These are phyloP conservation scores for Phialophora macrospora DNA, from an alignment of 2,329 filamentous ascomycete genomes.

Conservation along the genomic window DNA sequence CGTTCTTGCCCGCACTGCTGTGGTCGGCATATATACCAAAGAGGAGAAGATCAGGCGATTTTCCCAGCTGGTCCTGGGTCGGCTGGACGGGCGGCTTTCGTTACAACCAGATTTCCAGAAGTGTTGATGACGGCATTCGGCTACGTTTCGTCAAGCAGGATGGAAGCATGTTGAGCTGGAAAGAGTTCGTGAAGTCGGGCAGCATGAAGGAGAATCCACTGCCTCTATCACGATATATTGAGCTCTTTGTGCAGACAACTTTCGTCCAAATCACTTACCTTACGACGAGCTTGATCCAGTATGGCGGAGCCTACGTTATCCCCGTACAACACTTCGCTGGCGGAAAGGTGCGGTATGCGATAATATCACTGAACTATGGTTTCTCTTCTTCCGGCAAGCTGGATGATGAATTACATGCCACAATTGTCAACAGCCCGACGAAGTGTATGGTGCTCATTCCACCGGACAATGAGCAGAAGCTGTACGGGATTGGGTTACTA, in stretches of 20 bases:
- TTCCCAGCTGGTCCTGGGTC: slow-evolving; percentile 34
- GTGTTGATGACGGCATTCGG: not conserved
- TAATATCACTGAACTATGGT: not conserved
- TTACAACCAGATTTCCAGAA: not conserved
- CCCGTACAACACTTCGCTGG: not conserved
- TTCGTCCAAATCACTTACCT: not conserved
- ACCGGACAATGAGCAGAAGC: not conserved
- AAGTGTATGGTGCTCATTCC: slow-evolving; percentile 5
- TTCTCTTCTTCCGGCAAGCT: not conserved
- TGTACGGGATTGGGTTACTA: not conserved
- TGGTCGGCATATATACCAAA: slow-evolving; percentile 2
- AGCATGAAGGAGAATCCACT: not conserved
- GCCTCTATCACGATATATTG: not conserved
- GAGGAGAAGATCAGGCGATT: slow-evolving; percentile 26
- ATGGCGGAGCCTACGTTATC: slow-evolving; percentile 1
- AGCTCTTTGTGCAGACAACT: slow-evolving; percentile 3
- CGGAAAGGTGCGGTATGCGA: slow-evolving; percentile 1
- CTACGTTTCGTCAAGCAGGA: not conserved
- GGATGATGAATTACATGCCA: not conserved
- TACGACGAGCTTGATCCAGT: not conserved
- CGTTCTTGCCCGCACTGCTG: slow-evolving; percentile 9
- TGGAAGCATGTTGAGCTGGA: not conserved
- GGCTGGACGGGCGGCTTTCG: slow-evolving; percentile 29
- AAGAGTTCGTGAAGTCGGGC: not conserved
- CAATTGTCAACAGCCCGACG: not conserved